A percentile compares a stretch with the other conserved stretches of the same genome.
Evolutionary conservation across 371 early-diverging fungal genomes (phyloP).

Genomic region (Circinella umbellata): DNA sequence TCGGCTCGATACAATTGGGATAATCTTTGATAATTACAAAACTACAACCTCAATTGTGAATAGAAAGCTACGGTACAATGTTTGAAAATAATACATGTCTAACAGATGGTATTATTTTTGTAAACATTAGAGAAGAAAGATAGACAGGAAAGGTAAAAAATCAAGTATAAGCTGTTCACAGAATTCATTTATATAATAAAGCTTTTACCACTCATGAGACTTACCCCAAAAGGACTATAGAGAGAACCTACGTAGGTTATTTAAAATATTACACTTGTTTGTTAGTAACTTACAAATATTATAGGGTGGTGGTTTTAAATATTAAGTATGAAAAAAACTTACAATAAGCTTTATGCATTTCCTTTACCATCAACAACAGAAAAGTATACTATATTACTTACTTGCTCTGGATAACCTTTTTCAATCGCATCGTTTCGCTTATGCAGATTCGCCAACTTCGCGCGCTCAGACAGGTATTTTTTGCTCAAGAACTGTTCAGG

Average conservation of each 20-base stretch:
- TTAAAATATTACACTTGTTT: no score
- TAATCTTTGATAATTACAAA: constrained; percentile 66
- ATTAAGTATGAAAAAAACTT: constrained; percentile 18
- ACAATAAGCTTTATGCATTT: constrained; percentile 84
- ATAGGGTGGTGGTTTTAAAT: no score
- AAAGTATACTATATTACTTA: constrained; percentile 78
- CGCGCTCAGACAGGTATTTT: constrained; percentile 62
- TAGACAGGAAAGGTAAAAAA: no score
- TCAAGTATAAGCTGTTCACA: no score
- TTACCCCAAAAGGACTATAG: no score
- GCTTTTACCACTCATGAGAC: no score
- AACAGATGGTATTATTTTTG: not conserved
- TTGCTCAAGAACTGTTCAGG: constrained; percentile 56
- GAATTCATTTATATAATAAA: no score
- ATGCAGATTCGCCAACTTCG: constrained; percentile 57
- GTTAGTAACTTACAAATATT: no score
- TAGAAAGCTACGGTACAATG: constrained; percentile 73
- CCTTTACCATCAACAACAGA: constrained; percentile 79
- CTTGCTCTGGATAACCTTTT: constrained; percentile 66
- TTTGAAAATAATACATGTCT: constrained; percentile 56
- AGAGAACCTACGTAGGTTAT: no score
- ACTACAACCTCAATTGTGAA: constrained; percentile 78
- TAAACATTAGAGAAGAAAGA: no score
- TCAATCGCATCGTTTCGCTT: constrained; percentile 49
- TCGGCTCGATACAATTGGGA: constrained; percentile 73